Evolutionary conservation across 345 rosid species (phyloP).

Genomic region (Isatis tinctoria): DNA sequence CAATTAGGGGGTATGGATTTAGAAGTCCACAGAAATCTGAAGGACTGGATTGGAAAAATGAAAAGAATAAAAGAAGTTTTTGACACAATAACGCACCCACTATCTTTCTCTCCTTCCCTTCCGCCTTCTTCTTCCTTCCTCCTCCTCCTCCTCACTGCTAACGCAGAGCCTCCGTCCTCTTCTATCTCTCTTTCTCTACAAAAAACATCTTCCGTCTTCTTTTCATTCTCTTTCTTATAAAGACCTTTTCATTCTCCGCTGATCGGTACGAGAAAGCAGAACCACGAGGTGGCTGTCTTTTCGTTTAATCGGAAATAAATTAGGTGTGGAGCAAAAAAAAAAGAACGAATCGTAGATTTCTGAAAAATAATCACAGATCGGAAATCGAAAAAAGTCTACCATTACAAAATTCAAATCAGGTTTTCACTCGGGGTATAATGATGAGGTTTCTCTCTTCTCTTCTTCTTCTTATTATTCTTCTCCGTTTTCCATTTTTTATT

Average conservation of each 20-base stretch:
- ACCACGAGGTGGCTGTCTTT: not conserved
- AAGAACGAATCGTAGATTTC: slow-evolving; percentile 12
- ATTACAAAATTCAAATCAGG: slow-evolving; percentile 4
- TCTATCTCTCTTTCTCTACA: not conserved
- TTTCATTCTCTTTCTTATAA: not conserved
- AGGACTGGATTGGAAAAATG: not conserved
- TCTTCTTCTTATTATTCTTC: slow-evolving; percentile 5
- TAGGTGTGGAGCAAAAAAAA: not conserved
- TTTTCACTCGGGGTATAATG: slow-evolving; percentile 32
- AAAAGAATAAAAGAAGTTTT: slow-evolving; percentile 22
- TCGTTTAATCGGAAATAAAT: not conserved
- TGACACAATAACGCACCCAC: slow-evolving; percentile 36
- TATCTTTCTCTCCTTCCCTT: slow-evolving; percentile 23
- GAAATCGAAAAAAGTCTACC: not conserved
- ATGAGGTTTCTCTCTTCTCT: slow-evolving; percentile 31
- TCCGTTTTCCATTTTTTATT: not conserved
- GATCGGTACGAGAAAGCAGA: slow-evolving; percentile 10
- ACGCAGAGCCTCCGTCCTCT: slow-evolving; percentile 28
- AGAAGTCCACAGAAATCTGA: not conserved
- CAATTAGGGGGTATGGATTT: not conserved
- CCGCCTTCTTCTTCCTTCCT: slow-evolving; percentile 16
- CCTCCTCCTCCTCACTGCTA: slow-evolving; percentile 16
- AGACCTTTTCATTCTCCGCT: not conserved
- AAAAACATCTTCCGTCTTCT: not conserved
- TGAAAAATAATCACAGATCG: slow-evolving; percentile 20